phyloP scores from a whole-genome alignment of 1,284 basidiomycete genomes.

The Heterobasidion annosum region DNA sequence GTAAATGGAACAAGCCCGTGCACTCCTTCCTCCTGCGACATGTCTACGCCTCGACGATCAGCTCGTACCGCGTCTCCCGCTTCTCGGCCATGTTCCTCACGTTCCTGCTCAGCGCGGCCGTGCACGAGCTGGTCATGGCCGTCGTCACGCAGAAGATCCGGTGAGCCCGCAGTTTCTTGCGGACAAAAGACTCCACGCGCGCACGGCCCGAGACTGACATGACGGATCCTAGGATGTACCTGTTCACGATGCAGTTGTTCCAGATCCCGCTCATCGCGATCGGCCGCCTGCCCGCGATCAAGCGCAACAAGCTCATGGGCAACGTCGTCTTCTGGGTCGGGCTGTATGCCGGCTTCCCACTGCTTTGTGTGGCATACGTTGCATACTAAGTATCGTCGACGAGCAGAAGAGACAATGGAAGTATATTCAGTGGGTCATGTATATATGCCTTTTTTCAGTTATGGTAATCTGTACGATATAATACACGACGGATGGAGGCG shows the following conservation, averaged over 20 bases:
- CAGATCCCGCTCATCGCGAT: constrained; percentile 90
- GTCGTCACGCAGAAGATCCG: constrained; percentile 88
- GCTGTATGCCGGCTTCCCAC: constrained; percentile 83
- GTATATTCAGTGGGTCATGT: too few species aligned
- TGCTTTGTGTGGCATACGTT: constrained; percentile 83
- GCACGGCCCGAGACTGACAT: not conserved
- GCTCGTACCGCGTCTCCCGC: constrained; percentile 67
- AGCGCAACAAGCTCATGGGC: constrained; percentile 70
- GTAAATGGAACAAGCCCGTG: constrained; percentile 94
- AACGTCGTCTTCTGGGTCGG: constrained; percentile 93
- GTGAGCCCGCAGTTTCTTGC: constrained; percentile 23
- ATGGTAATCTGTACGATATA: too few species aligned
- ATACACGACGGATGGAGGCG: too few species aligned
- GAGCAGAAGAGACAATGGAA: too few species aligned
- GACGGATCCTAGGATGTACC: constrained; percentile 46
- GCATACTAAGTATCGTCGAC: constrained; percentile 38
- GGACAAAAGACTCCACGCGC: not conserved
- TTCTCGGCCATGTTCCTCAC: constrained; percentile 84
- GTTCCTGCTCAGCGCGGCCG: constrained; percentile 81
- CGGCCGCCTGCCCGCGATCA: constrained; percentile 68
- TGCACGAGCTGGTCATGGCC: constrained; percentile 95
- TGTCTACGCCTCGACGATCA: constrained; percentile 86
- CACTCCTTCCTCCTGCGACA: constrained; percentile 90
- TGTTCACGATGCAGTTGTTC: constrained; percentile 52
- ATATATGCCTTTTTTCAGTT: too few species aligned